A percentile compares a stretch with the other conserved stretches of the same genome.
Conservation (phyloP, 768 basidiomycete species). For the Pilatotrama ljubarskyi region DNA sequence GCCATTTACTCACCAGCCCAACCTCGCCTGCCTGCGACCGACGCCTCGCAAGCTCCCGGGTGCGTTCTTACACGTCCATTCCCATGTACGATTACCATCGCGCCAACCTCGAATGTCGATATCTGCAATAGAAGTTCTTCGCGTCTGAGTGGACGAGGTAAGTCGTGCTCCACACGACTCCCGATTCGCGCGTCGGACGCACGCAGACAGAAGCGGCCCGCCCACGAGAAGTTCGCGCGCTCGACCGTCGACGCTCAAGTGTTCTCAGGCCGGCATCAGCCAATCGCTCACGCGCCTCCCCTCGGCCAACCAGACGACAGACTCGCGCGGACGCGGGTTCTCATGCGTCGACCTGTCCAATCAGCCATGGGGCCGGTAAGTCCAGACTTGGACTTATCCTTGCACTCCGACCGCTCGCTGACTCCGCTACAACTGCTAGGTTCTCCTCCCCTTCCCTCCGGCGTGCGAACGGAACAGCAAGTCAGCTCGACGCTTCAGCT, state of each 20-base stretch:
- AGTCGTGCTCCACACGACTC: background rate
- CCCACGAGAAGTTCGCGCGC: background rate
- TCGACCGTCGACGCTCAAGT: too few relatives aligned
- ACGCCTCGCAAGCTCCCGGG: background rate
- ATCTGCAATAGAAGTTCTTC: background rate
- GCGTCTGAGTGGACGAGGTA: background rate
- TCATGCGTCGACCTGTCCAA: background rate
- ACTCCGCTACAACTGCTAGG: background rate
- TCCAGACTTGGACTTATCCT: conserved; percentile 4
- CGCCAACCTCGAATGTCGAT: background rate
- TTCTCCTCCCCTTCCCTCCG: background rate
- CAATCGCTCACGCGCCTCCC: conserved; percentile 6
- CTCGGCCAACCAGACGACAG: background rate
- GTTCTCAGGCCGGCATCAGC: conserved; percentile 1
- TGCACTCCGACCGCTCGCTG: background rate
- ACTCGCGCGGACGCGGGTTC: background rate
- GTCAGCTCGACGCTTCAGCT: background rate
- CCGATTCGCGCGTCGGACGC: background rate
- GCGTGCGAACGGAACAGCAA: conserved; percentile 2
- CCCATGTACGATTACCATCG: background rate
- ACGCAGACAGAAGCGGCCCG: background rate
- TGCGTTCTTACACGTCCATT: background rate
- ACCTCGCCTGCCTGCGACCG: background rate
- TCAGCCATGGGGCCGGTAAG: background rate
- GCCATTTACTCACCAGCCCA: background rate